Evolutionary conservation across 768 basidiomycete genomes (phyloP), one percentile per base, ranked within the genome.

Genomic region (Tricholoma hemisulphureum): DNA sequence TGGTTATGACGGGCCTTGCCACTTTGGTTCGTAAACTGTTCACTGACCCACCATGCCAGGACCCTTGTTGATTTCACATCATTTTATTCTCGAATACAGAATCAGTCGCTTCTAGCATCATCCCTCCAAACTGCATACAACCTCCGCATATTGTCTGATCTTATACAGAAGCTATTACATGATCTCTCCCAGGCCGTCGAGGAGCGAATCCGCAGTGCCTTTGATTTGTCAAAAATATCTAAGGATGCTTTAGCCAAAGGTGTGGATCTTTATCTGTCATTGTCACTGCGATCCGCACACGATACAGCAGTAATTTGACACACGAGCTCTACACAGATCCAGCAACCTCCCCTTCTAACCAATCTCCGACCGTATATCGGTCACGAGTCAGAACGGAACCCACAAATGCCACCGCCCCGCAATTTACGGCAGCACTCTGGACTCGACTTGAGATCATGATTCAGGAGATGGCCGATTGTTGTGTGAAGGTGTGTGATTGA

Each of bases 61-160:
- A 50, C 43, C 32, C 41, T 35, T 26, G 31, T 32, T 20, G 14
- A 2, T 51, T 2, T 37, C 14, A 23, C 28, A n/a, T 31, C 29
- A 57, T 54, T 53, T 41, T 62, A 31, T 23, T 49, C 37, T 43
- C 20, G 21, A 49, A 26, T 57, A 35, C 61, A 97, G 95, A 91
- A 98, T 66, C 94, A 93, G 73, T 85, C 93, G 1, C 73, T 96
- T 16, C 81, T 99, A 1, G 93, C 95, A 0, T 95, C 93, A 1
- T 93, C 96, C 0, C 80, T 99, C 11, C 97, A 98, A 77, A 98
- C 94, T 1, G 95, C 96, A 4, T 91, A 93, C 72, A 99, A 98
- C 68, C 83, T 99, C 13, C 82, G 89, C 26, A 83, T 91, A 14
- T 79, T 99, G 10, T 91, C 96, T 0, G 81, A 85, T 23, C 82